Conservation (phyloP, 441 rosid genomes). For the Melastoma candidum region DNA sequence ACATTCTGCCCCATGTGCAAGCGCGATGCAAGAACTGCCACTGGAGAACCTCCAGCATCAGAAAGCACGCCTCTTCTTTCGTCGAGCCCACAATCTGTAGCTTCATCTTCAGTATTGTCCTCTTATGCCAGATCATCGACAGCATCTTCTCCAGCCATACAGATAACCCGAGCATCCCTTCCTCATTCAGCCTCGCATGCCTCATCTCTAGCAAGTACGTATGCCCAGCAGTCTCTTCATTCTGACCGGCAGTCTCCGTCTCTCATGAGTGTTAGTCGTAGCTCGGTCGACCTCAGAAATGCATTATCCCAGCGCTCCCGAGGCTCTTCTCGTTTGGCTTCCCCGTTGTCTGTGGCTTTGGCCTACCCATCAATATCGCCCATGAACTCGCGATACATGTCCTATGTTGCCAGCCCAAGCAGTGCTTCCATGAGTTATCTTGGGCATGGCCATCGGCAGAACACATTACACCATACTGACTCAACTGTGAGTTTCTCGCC, state of each 20-base stretch:
- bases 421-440: conserved; percentile 41
- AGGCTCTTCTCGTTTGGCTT: conserved; percentile 40
- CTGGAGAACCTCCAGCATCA: conserved; percentile 69
- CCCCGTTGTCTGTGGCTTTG: conserved; percentile 54
- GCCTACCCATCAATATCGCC: conserved; percentile 75
- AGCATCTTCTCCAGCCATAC: conserved; percentile 49
- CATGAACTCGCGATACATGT: conserved; percentile 47
- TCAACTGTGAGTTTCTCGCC: conserved; percentile 91
- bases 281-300: conserved; percentile 64
- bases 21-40: conserved; percentile 75
- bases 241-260: conserved; percentile 51
- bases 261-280: conserved; percentile 31
- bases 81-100: conserved; percentile 38
- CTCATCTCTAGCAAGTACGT: conserved; percentile 44
- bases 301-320: conserved; percentile 61
- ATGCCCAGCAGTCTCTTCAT: conserved; percentile 43
- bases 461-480: conserved; percentile 53
- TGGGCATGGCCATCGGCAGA: conserved; percentile 37
- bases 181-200: conserved; percentile 44
- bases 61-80: conserved; percentile 80
- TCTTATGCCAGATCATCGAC: conserved; percentile 54
- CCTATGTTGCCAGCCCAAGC: conserved; percentile 64
- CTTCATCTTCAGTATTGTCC: conserved; percentile 46
- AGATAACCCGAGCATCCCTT: conserved; percentile 41
- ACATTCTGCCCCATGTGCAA: conserved; percentile 96